Evolutionary conservation across 2,329 filamentous ascomycete genomes (phyloP), one percentile per base, ranked within the genome.

Genomic region (Penicillium sp.): DNA sequence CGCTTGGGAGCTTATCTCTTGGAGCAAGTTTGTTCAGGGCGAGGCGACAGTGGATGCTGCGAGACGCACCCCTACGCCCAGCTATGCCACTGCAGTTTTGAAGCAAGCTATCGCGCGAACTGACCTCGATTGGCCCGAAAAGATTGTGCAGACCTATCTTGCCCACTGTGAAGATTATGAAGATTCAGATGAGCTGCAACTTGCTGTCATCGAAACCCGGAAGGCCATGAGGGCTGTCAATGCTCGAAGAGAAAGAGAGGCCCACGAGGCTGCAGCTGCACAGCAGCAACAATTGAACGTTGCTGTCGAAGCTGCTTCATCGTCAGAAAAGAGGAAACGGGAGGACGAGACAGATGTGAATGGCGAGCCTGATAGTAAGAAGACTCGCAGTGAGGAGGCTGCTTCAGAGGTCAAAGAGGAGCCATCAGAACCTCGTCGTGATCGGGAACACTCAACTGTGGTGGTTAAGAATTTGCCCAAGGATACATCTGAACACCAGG

Each of bases 381-480:
- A 90, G 66, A 81, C 83, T 35, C 91, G 79, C 57, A 78, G 74
- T 13, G 80, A 79, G 44, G 74, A 78, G 19, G 62, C 60, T 22
- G 57, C 64, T 14, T 66, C 71, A 14, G 74, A 74, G 11, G 67
- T 68, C 21, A 70, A 70, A 31, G 56, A 68, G 6, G 72, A 68
- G 65, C 66, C 60, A 49, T 65, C 60, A 56, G 71, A 78, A 29
- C 74, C 81, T 29, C 93, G 91, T 73, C 87, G 95, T 54, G 93
- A 99, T 74, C 87, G 95, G 43, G 95, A 99, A 71, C 90, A 98
- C 73, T 89, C 91, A 0, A 93, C 90, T 0, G 83, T 98, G 48
- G 85, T 96, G 52, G 87, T 96, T 4, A 87, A 84, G 50, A 90
- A 92, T 64, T 76, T 99, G 24, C 92, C 95, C 1, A 66, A 72